Conservation (phyloP, 1,139 yeast species). For the Saccharomyces hybrid region DNA sequence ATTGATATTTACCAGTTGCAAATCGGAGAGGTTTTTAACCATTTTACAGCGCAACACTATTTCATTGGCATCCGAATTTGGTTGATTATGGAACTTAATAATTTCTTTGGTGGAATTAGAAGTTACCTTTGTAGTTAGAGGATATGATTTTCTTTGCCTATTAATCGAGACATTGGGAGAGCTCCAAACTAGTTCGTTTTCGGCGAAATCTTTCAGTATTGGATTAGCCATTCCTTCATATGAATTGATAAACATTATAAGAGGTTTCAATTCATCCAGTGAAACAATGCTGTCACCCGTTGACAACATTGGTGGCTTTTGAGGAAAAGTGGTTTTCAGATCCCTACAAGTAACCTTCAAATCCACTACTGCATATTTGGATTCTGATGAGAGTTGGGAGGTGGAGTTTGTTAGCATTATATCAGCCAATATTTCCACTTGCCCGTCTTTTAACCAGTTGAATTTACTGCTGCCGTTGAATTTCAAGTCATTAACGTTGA, state of each 20-base stretch:
- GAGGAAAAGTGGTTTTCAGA: conserved; percentile 51
- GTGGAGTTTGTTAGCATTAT: conserved; percentile 48
- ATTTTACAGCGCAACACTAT: conserved; percentile 40
- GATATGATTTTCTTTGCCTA: conserved; percentile 23
- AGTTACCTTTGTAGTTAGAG: conserved; percentile 21
- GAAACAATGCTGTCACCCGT: conserved; percentile 50
- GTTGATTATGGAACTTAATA: conserved; percentile 30
- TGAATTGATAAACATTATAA: conserved; percentile 52
- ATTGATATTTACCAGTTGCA: conserved; percentile 36
- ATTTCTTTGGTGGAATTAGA: conserved; percentile 15
- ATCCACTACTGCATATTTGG: conserved; percentile 56
- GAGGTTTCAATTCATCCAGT: conserved; percentile 50
- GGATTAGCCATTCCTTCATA: conserved; percentile 14
- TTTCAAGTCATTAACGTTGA: conserved; percentile 43
- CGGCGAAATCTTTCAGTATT: conserved; percentile 1
- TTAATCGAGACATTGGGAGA: conserved; percentile 31
- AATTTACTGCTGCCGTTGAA: conserved; percentile 33
- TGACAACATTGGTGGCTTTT: conserved; percentile 45
- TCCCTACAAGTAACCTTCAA: conserved; percentile 56
- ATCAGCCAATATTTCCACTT: conserved; percentile 62
- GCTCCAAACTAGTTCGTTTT: conserved; percentile 14
- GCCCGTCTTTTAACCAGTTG: conserved; percentile 65
- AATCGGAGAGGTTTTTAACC: conserved; percentile 42
- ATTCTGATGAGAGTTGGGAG: not conserved
- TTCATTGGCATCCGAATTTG: conserved; percentile 36